These are phyloP conservation scores for Sodiomyces alkalinus DNA, from an alignment of 2,329 filamentous ascomycete species.

Conservation along the genomic window DNA sequence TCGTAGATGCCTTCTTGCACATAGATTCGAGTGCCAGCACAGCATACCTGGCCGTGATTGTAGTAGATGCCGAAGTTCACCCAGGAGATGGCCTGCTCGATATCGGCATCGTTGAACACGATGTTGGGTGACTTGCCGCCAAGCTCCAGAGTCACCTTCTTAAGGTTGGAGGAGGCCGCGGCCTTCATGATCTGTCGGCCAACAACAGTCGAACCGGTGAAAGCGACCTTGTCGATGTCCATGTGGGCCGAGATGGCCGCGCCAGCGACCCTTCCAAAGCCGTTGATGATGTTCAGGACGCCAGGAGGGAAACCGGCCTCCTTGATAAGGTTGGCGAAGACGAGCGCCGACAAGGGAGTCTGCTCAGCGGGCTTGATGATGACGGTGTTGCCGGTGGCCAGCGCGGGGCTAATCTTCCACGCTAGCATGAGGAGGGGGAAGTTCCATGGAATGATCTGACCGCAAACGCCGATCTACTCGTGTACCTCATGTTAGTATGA, in stretches of 20 bases:
- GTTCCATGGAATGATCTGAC: slow-evolving; percentile 84
- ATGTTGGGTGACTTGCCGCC: slow-evolving; percentile 73
- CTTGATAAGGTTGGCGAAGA: slow-evolving; percentile 50
- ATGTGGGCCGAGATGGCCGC: slow-evolving; percentile 63
- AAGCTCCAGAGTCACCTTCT: slow-evolving; percentile 70
- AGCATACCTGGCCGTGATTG: slow-evolving; percentile 53
- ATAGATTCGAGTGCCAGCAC: slow-evolving; percentile 69
- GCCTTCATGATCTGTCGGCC: slow-evolving; percentile 70
- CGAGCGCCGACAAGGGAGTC: slow-evolving; percentile 55
- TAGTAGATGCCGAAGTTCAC: slow-evolving; percentile 57
- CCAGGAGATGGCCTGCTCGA: slow-evolving; percentile 64
- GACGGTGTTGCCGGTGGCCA: slow-evolving; percentile 57
- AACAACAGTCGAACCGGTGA: slow-evolving; percentile 62
- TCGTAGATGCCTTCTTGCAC: slow-evolving; percentile 81
- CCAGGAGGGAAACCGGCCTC: slow-evolving; percentile 68
- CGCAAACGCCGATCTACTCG: slow-evolving; percentile 63
- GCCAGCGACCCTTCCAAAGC: slow-evolving; percentile 65
- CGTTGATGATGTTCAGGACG: slow-evolving; percentile 64
- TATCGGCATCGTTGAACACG: slow-evolving; percentile 63
- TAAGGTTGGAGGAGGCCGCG: slow-evolving; percentile 60
- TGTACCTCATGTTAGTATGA: too few species aligned
- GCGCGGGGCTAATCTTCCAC: slow-evolving; percentile 69
- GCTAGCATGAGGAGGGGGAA: slow-evolving; percentile 68
- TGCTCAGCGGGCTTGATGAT: slow-evolving; percentile 66
- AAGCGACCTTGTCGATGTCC: slow-evolving; percentile 71